Base-by-base conservation (phyloP, 2,329 filamentous ascomycete species). In the Nigrospora sphaerica region DNA sequence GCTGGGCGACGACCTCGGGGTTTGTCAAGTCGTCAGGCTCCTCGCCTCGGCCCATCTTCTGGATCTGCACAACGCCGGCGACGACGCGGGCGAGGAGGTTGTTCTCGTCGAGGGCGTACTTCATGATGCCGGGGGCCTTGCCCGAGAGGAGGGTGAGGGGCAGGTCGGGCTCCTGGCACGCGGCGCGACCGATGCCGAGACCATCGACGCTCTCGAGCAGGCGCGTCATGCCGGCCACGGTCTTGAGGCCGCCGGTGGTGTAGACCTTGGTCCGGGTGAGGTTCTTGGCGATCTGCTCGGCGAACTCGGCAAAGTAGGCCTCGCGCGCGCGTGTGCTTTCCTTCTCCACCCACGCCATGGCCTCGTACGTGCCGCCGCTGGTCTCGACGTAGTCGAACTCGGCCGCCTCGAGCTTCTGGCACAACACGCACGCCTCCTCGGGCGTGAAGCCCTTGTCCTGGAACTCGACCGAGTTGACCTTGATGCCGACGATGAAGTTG, bases 391-490 rank as follows among this genome's bases (percentile, higher is more conserved):
- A 77, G 58, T 79, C 70, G 44, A 80, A 77, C 9, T 59, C 61
- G 48, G 73, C 69, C 41, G 65, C 57, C 56, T 80, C 74, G 2
- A 80, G 63, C 18, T 70, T 58, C 38, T 65, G 59, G 59, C 71
- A 74, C 46, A 81, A 62, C 31, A 68, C 56, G 31, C 62, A 66
- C 2, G 73, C 72, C 49, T 80, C 78, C 10, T 74, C 70, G 2
- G 73, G 64, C 39, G 66, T 62, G 32, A 78, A 72, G 1, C 75
- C 75, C 23, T 70, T 67, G 14, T 70, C 69, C 52, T 77, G 72
- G 61, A 77, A 77, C 55, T 78, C 74, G 40, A 77, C 73, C n/a
- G 64, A 69, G 65, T 81, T 81, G 52, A 81, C 63, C 65, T 82
- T 81, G 62, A 81, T 77, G 39, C 72, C 68, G 12, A 81, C 52